Percentiles rank a stretch among this genome's conserved stretches.
Conservation (phyloP, 2,329 filamentous ascomycete species). For the Dactylellina parvicollis region DNA sequence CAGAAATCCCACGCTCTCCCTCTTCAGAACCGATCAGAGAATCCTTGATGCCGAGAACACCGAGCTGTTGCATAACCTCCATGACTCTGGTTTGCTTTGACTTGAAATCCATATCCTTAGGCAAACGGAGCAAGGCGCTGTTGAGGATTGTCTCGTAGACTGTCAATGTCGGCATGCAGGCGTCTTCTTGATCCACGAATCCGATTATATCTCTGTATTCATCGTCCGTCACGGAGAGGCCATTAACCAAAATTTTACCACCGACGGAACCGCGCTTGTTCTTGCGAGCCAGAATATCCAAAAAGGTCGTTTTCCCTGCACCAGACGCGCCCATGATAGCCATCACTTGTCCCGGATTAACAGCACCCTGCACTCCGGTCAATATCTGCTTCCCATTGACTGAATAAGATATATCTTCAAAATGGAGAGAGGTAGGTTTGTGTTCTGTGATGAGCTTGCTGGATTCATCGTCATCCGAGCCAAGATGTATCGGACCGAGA, state of each 20-base stretch:
- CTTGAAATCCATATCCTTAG: constrained; percentile 83
- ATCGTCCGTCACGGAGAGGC: constrained; percentile 82
- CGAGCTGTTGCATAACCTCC: constrained; percentile 94
- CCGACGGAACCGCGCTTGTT: constrained; percentile 85
- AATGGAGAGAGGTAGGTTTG: constrained; percentile 87
- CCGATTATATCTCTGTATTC: constrained; percentile 93
- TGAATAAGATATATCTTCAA: constrained; percentile 85
- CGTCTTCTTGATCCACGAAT: constrained; percentile 98
- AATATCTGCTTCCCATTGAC: constrained; percentile 90
- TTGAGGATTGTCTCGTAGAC: constrained; percentile 98
- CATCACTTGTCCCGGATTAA: constrained; percentile 93
- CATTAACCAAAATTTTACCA: constrained; percentile 92
- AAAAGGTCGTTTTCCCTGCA: constrained; percentile 94
- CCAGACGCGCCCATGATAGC: constrained; percentile 99
- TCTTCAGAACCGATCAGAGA: constrained; percentile 97
- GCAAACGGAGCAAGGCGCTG: constrained; percentile 90
- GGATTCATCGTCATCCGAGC: constrained; percentile 84
- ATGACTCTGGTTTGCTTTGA: constrained; percentile 91
- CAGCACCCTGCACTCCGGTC: constrained; percentile 79
- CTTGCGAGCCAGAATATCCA: constrained; percentile 95
- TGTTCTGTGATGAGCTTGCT: constrained; percentile 89
- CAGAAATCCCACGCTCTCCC: constrained; percentile 92
- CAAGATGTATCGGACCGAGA: constrained; percentile 80
- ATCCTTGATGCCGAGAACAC: constrained; percentile 91
- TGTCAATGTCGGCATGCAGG: constrained; percentile 92